A percentile compares a stretch with the other conserved stretches of the same genome.
These are phyloP conservation scores for Zygosaccharomyces rouxii DNA, from an alignment of 805 yeast genomes.

Conservation along the genomic window DNA sequence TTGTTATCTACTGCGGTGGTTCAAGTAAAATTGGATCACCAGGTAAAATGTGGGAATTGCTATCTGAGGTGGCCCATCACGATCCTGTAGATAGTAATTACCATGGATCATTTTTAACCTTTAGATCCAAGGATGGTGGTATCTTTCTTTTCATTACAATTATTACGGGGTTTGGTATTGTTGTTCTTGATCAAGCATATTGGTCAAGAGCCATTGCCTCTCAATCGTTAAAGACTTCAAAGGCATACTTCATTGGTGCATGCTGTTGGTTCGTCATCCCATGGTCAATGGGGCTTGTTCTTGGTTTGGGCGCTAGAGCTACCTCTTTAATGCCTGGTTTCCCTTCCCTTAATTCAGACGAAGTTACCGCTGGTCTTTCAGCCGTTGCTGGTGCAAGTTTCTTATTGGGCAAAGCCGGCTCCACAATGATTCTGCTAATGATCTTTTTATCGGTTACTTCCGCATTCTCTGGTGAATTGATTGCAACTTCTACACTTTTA, in stretches of 20 bases:
- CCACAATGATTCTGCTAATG: conserved; percentile 40
- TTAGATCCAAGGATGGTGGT: conserved; percentile 35
- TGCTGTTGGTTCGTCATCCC: conserved; percentile 42
- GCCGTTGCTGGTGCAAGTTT: conserved; percentile 41
- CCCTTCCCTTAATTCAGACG: conserved; percentile 36
- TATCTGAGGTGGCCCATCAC: conserved; percentile 34
- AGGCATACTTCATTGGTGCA: conserved; percentile 40
- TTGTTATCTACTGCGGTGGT: conserved; percentile 36
- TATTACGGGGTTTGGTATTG: conserved; percentile 37
- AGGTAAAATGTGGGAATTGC: conserved; percentile 40
- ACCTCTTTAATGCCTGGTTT: conserved; percentile 32
- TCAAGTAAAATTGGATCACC: conserved; percentile 41
- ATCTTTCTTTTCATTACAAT: conserved; percentile 31
- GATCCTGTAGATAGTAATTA: conserved; percentile 37
- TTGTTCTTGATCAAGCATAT: conserved; percentile 39
- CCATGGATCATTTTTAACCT: conserved; percentile 37
- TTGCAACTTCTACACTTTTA: conserved; percentile 40
- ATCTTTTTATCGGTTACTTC: conserved; percentile 42
- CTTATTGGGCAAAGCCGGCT: conserved; percentile 43
- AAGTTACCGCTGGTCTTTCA: conserved; percentile 39
- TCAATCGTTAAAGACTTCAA: conserved; percentile 31
- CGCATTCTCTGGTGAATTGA: conserved; percentile 40
- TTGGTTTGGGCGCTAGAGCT: conserved; percentile 40
- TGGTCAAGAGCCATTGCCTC: conserved; percentile 46
- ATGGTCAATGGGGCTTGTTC: conserved; percentile 36